These are phyloP conservation scores for Fennellomyces sp. DNA, from an alignment of 371 early-diverging fungal species.

Conservation along the genomic window DNA sequence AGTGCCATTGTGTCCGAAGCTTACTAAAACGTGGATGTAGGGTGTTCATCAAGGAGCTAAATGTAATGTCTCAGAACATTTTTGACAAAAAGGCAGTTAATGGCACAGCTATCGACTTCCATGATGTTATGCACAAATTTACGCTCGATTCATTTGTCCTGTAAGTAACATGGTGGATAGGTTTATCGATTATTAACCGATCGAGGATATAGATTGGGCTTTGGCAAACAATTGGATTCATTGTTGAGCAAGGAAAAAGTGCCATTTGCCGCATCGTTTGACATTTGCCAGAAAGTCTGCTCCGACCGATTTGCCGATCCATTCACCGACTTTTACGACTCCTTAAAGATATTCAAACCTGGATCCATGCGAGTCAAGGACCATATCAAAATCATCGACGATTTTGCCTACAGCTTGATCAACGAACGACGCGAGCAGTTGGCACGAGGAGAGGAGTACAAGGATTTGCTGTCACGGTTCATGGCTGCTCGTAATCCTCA, in stretches of 20 bases:
- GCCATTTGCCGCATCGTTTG: conserved; percentile 63
- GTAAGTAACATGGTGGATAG: conserved; percentile 24
- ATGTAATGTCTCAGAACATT: conserved; percentile 26
- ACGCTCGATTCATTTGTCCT: conserved; percentile 57
- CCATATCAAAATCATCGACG: conserved; percentile 43
- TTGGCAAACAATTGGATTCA: conserved; percentile 43
- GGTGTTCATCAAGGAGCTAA: conserved; percentile 50
- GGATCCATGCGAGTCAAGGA: conserved; percentile 29
- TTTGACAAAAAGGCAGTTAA: conserved; percentile 32
- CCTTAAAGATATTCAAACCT: conserved; percentile 15
- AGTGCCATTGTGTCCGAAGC: neutral
- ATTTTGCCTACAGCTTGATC: conserved; percentile 50
- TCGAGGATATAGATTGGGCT: conserved; percentile 39
- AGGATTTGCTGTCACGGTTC: conserved; percentile 65
- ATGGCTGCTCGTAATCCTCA: conserved; percentile 58
- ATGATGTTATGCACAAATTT: conserved; percentile 46
- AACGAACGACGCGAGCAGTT: conserved; percentile 29
- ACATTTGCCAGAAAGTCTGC: conserved; percentile 41
- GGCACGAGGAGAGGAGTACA: conserved; percentile 21
- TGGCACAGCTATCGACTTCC: conserved; percentile 32
- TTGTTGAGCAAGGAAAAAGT: conserved; percentile 25
- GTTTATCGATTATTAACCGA: neutral
- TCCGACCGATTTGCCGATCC: conserved; percentile 50
- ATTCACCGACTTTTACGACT: conserved; percentile 25
- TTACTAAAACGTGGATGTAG: conserved; percentile 15